Percentiles rank a stretch among this genome's conserved stretches.
These are phyloP conservation scores for Saraca asoca DNA, from an alignment of 331 rosid species.

Conservation along the genomic window DNA sequence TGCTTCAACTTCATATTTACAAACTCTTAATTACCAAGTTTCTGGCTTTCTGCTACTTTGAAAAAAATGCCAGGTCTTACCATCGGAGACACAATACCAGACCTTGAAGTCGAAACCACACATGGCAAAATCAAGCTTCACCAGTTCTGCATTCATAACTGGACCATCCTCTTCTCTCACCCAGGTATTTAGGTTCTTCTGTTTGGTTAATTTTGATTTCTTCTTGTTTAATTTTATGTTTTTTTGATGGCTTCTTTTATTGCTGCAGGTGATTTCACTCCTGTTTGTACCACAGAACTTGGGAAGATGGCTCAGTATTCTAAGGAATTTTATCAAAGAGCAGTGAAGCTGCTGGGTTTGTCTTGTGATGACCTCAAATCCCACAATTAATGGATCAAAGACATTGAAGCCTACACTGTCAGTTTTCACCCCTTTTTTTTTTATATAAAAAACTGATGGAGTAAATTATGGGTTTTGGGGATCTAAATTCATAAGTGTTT, in stretches of 20 bases:
- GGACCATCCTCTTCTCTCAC: slow-evolving; percentile 90
- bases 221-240: not conserved
- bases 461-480: not conserved
- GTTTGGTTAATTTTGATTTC: too few relatives aligned
- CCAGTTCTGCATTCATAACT: slow-evolving; percentile 46
- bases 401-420: slow-evolving; percentile 76
- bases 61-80: slow-evolving; percentile 83
- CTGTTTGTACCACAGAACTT: slow-evolving; percentile 86
- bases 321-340: slow-evolving; percentile 46
- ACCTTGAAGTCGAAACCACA: slow-evolving; percentile 69
- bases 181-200: slow-evolving; percentile 40
- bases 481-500: not conserved
- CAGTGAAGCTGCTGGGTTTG: slow-evolving; percentile 70
- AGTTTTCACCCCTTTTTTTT: slow-evolving; percentile 1
- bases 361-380: slow-evolving; percentile 72
- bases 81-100: slow-evolving; percentile 74
- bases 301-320: slow-evolving; percentile 66
- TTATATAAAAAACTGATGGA: not conserved
- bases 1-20: too few relatives aligned
- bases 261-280: slow-evolving; percentile 75
- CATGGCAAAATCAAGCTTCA: slow-evolving; percentile 65
- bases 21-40: not conserved
- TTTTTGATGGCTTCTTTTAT: not conserved
- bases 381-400: slow-evolving; percentile 77
- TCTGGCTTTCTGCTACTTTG: not conserved